Evolutionary conservation across 2,329 filamentous ascomycete genomes (phyloP), one percentile per base, ranked within the genome.

Genomic region (Cryphonectria radicalis): DNA sequence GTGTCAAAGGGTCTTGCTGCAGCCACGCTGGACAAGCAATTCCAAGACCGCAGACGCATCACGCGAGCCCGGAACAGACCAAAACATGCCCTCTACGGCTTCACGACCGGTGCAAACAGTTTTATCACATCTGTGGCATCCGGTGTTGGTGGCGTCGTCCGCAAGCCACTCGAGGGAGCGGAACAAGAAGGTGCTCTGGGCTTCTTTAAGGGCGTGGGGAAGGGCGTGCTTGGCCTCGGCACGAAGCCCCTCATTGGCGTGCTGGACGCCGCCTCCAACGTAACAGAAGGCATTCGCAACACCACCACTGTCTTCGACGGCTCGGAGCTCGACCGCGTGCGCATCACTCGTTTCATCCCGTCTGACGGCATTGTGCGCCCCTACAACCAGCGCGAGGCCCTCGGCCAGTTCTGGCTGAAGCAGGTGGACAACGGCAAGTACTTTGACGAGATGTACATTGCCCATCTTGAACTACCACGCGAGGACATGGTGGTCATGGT

Each of bases 331-430:
- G 97, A 99, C 77, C 94, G 96, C 65, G 94, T 97, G 35, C 93
- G 96, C n/a, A 88, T 97, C 67, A 93, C 95, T 7, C 92, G 96
- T 25, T 98, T 97, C 83, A 94, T 99, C 73, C 93, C 94, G 22
- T 89, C 91, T 59, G 95, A 99, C 79, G 96, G 96, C 57, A 93
- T 99, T 72, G 95, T 99, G 46, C 92, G 95, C 3, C 95, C 96
- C 0, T 99, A 97, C 85, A 95, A 91, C 70, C 93, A 97, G 79
- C 93, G 96, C 63, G 96, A 99, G 84, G 95, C 96, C 0, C 90
- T 99, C 3, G 96, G 96, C 0, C 96, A 99, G 80, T 98, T 94
- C 85, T 99, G 96, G 97, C 90, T 99, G 74, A 99, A 99, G 86
- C 97, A 97, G 72, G 90, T 97, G 14, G 96, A 99, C 82, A 96